Evolutionary conservation across 805 yeast genomes (phyloP), one percentile per base, ranked within the genome.

Genomic region (Yarrowia hollandica): DNA sequence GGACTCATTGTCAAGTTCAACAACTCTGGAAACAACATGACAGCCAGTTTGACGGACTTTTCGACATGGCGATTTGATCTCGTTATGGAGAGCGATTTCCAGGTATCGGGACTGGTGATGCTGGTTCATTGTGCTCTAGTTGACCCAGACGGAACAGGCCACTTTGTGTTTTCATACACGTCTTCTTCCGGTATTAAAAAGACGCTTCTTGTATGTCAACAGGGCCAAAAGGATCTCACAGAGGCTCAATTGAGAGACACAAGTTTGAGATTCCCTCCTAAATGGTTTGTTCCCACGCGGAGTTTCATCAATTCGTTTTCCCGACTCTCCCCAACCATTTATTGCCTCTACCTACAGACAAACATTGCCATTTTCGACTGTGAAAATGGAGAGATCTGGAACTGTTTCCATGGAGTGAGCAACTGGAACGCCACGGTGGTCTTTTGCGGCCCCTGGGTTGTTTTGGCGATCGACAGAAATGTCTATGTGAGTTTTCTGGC

Each of bases 251-350:
- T 52, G 6, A 10, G 44, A 12, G 41, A 52, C 21, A 35, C 58
- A 12, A 26, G 23, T 5, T 18, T 31, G 21, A 8, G 35, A 3
- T 52, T 25, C 26, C 58, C 58, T n/a, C 58, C 58, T 2, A 35
- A 35, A 18, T 52, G 58, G 58, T 35, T 52, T 9, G 35, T 37
- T 2, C 44, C 42, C 3, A 52, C 58, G 3, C 23, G 58, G 15
- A 35, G 44, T n/a, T 52, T 35, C 35, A 37, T 52, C 33, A 52
- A 52, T 44, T 52, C 58, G 10, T 52, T 52, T 18, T 52, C 58
- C 3, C 33, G 44, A 9, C 25, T 52, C 15, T 39, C 42, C 4
- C 4, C 44, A 3, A 3, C 44, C 7, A 25, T 25, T 15, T 52
- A 35, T 19, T 52, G 58, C 35, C 44, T 52, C 7, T 52, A 35